Evolutionary conservation across 1,284 basidiomycete species (phyloP).

Genomic region (Coniferiporia weirii): DNA sequence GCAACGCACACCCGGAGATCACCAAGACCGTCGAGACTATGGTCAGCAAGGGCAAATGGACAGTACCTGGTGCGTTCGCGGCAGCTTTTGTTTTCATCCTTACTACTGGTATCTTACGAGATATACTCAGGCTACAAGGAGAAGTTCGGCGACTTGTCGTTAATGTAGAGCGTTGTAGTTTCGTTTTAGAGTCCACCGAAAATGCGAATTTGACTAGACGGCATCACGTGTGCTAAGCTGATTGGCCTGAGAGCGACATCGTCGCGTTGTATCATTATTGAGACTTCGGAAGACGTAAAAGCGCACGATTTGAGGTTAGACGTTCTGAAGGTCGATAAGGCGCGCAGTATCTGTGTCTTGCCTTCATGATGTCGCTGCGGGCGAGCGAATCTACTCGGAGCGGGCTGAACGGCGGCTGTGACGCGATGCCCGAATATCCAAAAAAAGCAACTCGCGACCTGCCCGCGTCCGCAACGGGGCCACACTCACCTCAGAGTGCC

Average conservation of each 20-base stretch:
- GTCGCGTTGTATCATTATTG: too few species aligned
- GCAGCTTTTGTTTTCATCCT: not conserved
- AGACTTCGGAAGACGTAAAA: too few species aligned
- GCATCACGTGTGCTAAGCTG: not conserved
- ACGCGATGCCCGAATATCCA: not conserved
- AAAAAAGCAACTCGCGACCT: not conserved
- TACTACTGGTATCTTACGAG: slow-evolving; percentile 10
- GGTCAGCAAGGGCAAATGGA: slow-evolving; percentile 99
- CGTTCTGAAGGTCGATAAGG: too few species aligned
- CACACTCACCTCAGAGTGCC: not conserved
- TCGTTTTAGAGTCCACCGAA: slow-evolving; percentile 3
- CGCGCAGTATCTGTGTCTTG: too few species aligned
- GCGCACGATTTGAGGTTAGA: too few species aligned
- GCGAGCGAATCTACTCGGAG: not conserved
- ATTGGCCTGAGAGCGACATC: not conserved
- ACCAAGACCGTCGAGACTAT: slow-evolving; percentile 92
- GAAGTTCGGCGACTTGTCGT: slow-evolving; percentile 88
- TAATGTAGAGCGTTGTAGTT: slow-evolving; percentile 57
- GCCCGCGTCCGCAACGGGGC: too few species aligned
- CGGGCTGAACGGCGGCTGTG: not conserved
- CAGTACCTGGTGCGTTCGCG: slow-evolving; percentile 71
- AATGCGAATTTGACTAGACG: not conserved
- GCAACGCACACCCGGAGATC: slow-evolving; percentile 90
- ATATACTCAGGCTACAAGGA: slow-evolving; percentile 71
- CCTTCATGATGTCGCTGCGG: not conserved